phyloP scores from a whole-genome alignment of 1,139 yeast genomes.

The Suhomyces atakaporum region DNA sequence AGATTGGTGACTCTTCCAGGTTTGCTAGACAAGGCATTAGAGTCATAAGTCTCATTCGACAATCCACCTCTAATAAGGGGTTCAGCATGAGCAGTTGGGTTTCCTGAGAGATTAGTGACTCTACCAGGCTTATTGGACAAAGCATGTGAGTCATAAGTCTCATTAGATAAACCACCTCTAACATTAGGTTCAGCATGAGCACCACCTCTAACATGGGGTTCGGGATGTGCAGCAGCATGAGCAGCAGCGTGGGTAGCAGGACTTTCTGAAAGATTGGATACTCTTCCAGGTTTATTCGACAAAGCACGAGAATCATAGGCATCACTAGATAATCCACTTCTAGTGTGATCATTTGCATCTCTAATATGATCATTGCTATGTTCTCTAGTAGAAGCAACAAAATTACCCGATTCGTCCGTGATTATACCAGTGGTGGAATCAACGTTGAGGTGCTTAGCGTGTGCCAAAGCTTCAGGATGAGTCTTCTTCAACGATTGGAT shows the following conservation, averaged over 20 bases:
- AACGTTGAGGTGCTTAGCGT: slow-evolving; percentile 31
- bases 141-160: slow-evolving; percentile 2
- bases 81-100: too few relatives aligned
- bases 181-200: slow-evolving; percentile 2
- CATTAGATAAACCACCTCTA: slow-evolving; percentile 7
- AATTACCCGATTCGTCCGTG: slow-evolving; percentile 31
- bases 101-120: slow-evolving; percentile 1
- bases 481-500: slow-evolving; percentile 28
- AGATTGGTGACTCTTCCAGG: slow-evolving; percentile 1
- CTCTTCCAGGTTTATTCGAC: slow-evolving; percentile 1
- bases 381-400: slow-evolving; percentile 3
- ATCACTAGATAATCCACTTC: slow-evolving; percentile 3
- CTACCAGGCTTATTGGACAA: slow-evolving; percentile 1
- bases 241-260: slow-evolving; percentile 4
- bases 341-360: slow-evolving; percentile 1
- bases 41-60: slow-evolving; percentile 1
- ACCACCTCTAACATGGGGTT: not conserved
- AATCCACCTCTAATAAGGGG: slow-evolving; percentile 1
- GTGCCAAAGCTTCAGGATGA: slow-evolving; percentile 27
- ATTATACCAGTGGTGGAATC: slow-evolving; percentile 35
- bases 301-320: slow-evolving; percentile 2
- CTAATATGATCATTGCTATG: not conserved
- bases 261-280: slow-evolving; percentile 1
- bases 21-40: slow-evolving; percentile 1
- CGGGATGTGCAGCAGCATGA: not conserved